phyloP scores from a whole-genome alignment of 2,329 filamentous ascomycete species.

The Venturia oleaginea region DNA sequence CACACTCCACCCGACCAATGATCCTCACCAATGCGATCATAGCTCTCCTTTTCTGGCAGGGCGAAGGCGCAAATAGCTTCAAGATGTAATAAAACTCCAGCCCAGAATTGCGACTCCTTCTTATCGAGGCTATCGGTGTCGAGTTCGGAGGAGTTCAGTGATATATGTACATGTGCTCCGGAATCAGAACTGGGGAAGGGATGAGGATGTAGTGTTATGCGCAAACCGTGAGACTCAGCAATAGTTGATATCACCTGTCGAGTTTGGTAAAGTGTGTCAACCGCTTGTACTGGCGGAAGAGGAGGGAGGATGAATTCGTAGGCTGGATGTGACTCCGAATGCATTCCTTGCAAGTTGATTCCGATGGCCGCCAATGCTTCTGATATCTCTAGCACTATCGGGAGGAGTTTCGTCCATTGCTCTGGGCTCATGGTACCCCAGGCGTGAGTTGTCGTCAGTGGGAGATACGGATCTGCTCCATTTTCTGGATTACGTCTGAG shows the following conservation, averaged over 20 bases:
- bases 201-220: slow-evolving; percentile 66
- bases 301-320: slow-evolving; percentile 68
- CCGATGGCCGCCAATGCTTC: slow-evolving; percentile 50
- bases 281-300: slow-evolving; percentile 53
- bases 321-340: slow-evolving; percentile 62
- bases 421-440: slow-evolving; percentile 61
- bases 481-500: slow-evolving; percentile 40
- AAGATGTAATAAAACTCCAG: slow-evolving; percentile 60
- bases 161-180: slow-evolving; percentile 62
- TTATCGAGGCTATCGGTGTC: slow-evolving; percentile 26
- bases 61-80: slow-evolving; percentile 60
- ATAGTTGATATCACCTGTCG: slow-evolving; percentile 59
- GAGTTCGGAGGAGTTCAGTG: slow-evolving; percentile 39
- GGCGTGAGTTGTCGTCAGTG: slow-evolving; percentile 55
- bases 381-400: slow-evolving; percentile 58
- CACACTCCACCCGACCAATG: slow-evolving; percentile 70
- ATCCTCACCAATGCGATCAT: slow-evolving; percentile 59
- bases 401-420: slow-evolving; percentile 46
- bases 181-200: slow-evolving; percentile 59
- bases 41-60: slow-evolving; percentile 56
- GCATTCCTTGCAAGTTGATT: slow-evolving; percentile 62
- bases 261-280: slow-evolving; percentile 63
- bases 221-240: slow-evolving; percentile 52
- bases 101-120: slow-evolving; percentile 54
- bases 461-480: slow-evolving; percentile 27